Evolutionary conservation across 2,329 filamentous ascomycete genomes (phyloP).

Genomic region (Curvularia lunata): DNA sequence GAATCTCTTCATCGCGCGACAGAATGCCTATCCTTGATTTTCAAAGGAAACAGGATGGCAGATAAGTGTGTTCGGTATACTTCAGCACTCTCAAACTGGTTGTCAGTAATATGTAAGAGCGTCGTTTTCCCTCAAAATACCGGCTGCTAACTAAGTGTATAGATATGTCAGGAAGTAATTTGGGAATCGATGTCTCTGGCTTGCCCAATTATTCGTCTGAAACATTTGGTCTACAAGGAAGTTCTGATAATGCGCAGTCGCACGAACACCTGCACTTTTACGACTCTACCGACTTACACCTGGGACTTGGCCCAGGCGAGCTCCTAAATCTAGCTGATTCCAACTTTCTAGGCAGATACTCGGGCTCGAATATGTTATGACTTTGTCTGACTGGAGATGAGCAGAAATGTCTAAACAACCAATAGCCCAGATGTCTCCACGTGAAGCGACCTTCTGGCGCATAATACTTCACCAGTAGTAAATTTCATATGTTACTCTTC

Average conservation of each 20-base stretch:
- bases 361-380: neutral
- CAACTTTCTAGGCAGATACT: neutral
- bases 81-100: constrained; percentile 8
- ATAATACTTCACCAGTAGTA: too few relatives aligned
- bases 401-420: too few relatives aligned
- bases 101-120: constrained; percentile 11
- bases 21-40: constrained; percentile 18
- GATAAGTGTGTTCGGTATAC: constrained; percentile 21
- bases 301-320: constrained; percentile 16
- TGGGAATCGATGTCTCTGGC: neutral
- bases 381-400: too few relatives aligned
- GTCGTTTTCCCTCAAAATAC: neutral
- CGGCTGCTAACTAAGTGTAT: neutral
- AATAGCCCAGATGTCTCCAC: too few relatives aligned
- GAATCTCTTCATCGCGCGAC: constrained; percentile 15
- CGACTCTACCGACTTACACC: constrained; percentile 16
- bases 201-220: neutral
- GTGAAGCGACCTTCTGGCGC: too few relatives aligned
- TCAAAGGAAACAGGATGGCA: constrained; percentile 19
- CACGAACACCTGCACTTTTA: constrained; percentile 8
- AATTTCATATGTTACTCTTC: too few relatives aligned
- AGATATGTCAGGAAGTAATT: neutral
- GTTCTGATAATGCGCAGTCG: neutral
- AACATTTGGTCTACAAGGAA: neutral
- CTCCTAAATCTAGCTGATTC: constrained; percentile 4